Evolutionary conservation across 2,329 filamentous ascomycete species (phyloP).

Genomic region (Monilinia fructigena): DNA sequence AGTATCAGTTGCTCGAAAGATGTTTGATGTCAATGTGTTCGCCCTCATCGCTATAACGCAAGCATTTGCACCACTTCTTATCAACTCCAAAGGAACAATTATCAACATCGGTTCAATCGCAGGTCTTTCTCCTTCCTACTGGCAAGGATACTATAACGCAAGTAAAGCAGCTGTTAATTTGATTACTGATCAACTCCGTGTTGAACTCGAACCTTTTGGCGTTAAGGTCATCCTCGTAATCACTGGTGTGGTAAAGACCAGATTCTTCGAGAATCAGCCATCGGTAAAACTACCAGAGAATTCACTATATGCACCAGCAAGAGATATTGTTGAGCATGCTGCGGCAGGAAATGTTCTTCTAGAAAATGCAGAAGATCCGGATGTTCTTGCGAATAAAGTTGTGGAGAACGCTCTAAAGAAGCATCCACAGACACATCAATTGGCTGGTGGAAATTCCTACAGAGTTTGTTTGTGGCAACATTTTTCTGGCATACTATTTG

Average conservation of each 20-base stretch:
- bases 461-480: constrained; percentile 27
- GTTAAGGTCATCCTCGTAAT: constrained; percentile 31
- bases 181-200: constrained; percentile 28
- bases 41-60: constrained; percentile 39
- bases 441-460: constrained; percentile 27
- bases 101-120: constrained; percentile 46
- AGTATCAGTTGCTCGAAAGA: constrained; percentile 33
- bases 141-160: constrained; percentile 34
- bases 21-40: constrained; percentile 41
- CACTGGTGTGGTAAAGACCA: constrained; percentile 30
- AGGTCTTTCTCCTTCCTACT: constrained; percentile 25
- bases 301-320: constrained; percentile 31
- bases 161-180: constrained; percentile 31
- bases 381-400: constrained; percentile 29
- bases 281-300: constrained; percentile 24
- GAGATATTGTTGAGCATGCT: constrained; percentile 27
- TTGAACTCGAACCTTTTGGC: constrained; percentile 31
- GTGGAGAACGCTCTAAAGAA: constrained; percentile 32
- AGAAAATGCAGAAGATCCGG: constrained; percentile 21
- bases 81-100: constrained; percentile 42
- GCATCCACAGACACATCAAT: constrained; percentile 29
- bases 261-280: constrained; percentile 31
- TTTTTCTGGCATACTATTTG: constrained; percentile 28
- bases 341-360: constrained; percentile 21
- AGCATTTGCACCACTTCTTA: constrained; percentile 37